Evolutionary conservation across 345 rosid species (phyloP), one percentile per base, ranked within the genome.

Genomic region (Eucalyptus sp.): DNA sequence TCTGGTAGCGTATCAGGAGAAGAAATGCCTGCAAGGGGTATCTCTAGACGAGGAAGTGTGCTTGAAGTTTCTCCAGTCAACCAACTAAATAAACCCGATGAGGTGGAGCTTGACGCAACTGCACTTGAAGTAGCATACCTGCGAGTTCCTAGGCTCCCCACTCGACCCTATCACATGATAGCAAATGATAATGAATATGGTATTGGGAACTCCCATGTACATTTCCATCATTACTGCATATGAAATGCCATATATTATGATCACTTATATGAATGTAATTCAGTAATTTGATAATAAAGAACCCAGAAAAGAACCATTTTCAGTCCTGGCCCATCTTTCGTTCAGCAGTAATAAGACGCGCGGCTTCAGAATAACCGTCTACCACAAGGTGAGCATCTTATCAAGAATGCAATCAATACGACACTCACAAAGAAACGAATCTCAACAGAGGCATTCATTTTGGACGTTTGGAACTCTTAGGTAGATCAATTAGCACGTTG

Each of bases 1-100:
- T 96, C 99, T n/a, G 98, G 93, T 5, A 96, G 90, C 1, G 94
- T 48, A 2, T 95, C 94, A 12, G 96, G 98, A 71, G 93, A 90
- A 10, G 95, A 89, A 54, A 96, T 91, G 5, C 96, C 96, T 27
- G 91, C 91, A 49, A 96, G 93, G 4, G 97, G 96, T 50, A 92
- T 91, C 54, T 93, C 93, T 88, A 97, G 86, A 48, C 97, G 91
- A 89, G 96, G 92, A 90, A 94, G 91, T 51, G 94, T 86, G 64
- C 88, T 88, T 64, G 94, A 88, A 8, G 89, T 88, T 8, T 92
- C 96, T 14, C 98, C 98, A 33, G 91, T 92, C 86, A 97, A 89
- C 96, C 96, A 95, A 89, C 97, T 92, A 79, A 97, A 94, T 54
- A 94, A 88, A 33, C 96, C 96, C 2, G 92, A 56, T 6, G 97